Percentiles rank a stretch among this genome's conserved stretches.
phyloP scores from a whole-genome alignment of 306 rosid species.

The Abrus pulchellus region DNA sequence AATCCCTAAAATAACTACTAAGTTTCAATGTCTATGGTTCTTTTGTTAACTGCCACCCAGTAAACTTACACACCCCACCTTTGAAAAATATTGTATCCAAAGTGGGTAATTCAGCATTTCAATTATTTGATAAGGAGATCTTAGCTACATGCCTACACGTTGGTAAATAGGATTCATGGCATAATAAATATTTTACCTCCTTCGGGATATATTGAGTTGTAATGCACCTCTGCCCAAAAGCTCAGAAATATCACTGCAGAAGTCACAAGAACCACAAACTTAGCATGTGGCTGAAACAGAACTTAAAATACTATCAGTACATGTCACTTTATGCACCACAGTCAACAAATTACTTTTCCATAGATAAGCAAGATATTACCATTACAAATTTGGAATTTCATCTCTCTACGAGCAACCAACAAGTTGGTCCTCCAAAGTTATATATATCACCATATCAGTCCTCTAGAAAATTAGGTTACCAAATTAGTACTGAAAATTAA shows the following conservation, averaged over 20 bases:
- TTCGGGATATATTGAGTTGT: conserved; percentile 94
- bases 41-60: not conserved
- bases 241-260: conserved; percentile 96
- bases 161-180: not conserved
- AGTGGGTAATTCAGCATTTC: not conserved
- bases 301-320: conserved; percentile 17
- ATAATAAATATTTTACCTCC: conserved; percentile 68
- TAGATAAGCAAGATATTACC: conserved; percentile 6
- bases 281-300: conserved; percentile 28
- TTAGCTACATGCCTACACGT: not conserved
- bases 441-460: not conserved
- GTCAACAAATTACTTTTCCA: conserved; percentile 28
- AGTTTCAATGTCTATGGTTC: not conserved
- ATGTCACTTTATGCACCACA: conserved; percentile 1
- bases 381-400: not conserved
- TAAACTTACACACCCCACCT: conserved; percentile 6
- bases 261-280: conserved; percentile 39
- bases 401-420: not conserved
- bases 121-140: not conserved
- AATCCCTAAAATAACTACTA: too few relatives aligned
- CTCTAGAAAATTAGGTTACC: not conserved
- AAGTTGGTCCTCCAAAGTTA: not conserved
- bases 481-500: not conserved
- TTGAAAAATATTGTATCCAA: not conserved
- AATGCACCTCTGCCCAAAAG: conserved; percentile 99